A percentile compares a stretch with the other conserved stretches of the same genome.
These are phyloP conservation scores for Aspergillus brasiliensis DNA, from an alignment of 2,329 filamentous ascomycete species.

Conservation along the genomic window DNA sequence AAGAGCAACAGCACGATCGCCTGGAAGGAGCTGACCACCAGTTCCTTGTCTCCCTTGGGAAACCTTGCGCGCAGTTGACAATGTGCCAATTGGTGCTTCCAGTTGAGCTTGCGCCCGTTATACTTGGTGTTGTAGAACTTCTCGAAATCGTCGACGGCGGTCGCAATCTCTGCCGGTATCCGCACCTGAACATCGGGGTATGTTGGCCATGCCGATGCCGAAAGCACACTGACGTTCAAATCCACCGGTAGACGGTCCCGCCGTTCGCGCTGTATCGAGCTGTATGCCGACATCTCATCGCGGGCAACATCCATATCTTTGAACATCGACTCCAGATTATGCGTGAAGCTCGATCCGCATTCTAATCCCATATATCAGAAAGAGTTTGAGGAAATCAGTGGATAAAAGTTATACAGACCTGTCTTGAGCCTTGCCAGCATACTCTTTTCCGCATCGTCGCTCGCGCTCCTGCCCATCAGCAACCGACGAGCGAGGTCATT, in stretches of 20 bases:
- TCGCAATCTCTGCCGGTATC: slow-evolving; percentile 73
- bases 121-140: slow-evolving; percentile 86
- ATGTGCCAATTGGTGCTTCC: slow-evolving; percentile 93
- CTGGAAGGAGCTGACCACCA: slow-evolving; percentile 89
- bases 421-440: slow-evolving; percentile 91
- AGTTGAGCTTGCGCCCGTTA: slow-evolving; percentile 79
- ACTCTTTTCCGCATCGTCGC: slow-evolving; percentile 90
- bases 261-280: slow-evolving; percentile 64
- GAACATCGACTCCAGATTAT: slow-evolving; percentile 99
- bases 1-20: slow-evolving; percentile 88
- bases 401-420: slow-evolving; percentile 40
- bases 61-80: slow-evolving; percentile 83
- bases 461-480: slow-evolving; percentile 89
- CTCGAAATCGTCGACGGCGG: slow-evolving; percentile 80
- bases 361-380: slow-evolving; percentile 51
- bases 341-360: slow-evolving; percentile 91
- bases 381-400: not conserved
- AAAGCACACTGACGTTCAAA: slow-evolving; percentile 86
- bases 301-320: slow-evolving; percentile 92
- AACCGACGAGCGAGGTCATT: slow-evolving; percentile 88
- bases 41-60: slow-evolving; percentile 77
- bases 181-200: slow-evolving; percentile 77
- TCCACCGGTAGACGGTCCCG: slow-evolving; percentile 64
- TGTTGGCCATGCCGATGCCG: slow-evolving; percentile 86
- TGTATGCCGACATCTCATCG: slow-evolving; percentile 92